Base-by-base conservation (phyloP, 192 early-diverging fungal genomes). In the Dissophora ornata region DNA sequence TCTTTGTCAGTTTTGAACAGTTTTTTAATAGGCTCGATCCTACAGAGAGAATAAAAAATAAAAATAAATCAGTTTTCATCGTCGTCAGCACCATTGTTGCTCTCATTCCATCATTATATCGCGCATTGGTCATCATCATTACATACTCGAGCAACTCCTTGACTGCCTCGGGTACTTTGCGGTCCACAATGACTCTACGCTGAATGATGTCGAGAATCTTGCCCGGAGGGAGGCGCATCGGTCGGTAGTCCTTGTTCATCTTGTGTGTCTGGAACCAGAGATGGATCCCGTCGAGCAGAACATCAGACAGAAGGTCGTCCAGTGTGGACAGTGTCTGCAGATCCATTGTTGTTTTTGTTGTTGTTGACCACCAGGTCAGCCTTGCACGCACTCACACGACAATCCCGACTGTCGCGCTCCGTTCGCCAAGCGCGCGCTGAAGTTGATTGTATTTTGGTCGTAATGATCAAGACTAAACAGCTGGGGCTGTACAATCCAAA, bases 231-330 rank as follows among this genome's bases (percentile, higher is more conserved):
- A 81, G 36, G 21, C 58, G 10, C 48, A 77, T 47, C 15, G 66
- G 47, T 19, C 44, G 36, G 33, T 83, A 79, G 42, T 83, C 80
- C 18, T 54, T 64, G 53, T 79, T 83, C 79, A 87, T 82, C 50
- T 85, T 83, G 40, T 81, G 61, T 2, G 83, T 84, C 49, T 66
- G 49, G 62, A 83, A 87, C 86, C 86, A 87, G 0, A 87, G 65
- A 33, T 71, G 55, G 24, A 83, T 36, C 4, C 57, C 70, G 41
- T 87, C 86, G 16, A 87, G 67, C 41, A 85, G 69, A 33, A 84
- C 54, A 54, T 81, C 81, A 8, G 82, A 79, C 48, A 85, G 55
- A 24, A 85, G 44, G 53, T 87, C 86, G 65, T 87, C 86, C 44
- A 77, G 81, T 19, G 67, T 70, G 24, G 85, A 84, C 16, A 87